phyloP scores from a whole-genome alignment of 495 filamentous ascomycete species.

The Trichoderma orchidacearum region DNA sequence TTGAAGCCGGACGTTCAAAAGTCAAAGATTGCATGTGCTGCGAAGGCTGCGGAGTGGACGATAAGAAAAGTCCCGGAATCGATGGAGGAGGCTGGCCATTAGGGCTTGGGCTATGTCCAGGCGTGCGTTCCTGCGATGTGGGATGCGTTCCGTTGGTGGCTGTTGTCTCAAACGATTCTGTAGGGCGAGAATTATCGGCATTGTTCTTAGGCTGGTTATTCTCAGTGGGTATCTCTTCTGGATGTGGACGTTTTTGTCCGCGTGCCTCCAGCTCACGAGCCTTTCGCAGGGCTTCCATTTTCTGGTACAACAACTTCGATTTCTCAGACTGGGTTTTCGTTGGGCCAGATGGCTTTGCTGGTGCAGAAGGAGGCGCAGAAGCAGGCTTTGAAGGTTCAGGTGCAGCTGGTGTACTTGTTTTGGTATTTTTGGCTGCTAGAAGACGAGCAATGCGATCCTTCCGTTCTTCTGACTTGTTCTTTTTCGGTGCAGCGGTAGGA shows the following conservation, averaged over 20 bases:
- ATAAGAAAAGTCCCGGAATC: slow-evolving; percentile 6
- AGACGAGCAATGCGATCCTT: slow-evolving; percentile 67
- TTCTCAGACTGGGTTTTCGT: slow-evolving; percentile 3
- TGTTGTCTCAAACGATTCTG: neutral
- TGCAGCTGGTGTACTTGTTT: slow-evolving; percentile 16
- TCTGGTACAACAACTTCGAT: slow-evolving; percentile 14
- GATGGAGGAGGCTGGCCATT: neutral
- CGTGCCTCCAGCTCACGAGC: slow-evolving; percentile 9
- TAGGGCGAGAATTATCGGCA: neutral
- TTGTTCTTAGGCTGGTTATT: neutral
- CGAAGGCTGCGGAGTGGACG: slow-evolving; percentile 3
- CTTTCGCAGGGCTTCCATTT: slow-evolving; percentile 17
- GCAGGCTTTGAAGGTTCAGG: slow-evolving; percentile 7
- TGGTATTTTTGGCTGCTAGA: slow-evolving; percentile 41
- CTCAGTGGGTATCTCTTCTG: neutral
- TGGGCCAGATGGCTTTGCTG: neutral
- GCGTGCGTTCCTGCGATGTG: neutral
- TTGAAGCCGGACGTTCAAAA: slow-evolving; percentile 67
- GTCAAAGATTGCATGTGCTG: neutral
- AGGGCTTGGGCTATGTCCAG: neutral
- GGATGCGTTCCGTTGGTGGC: neutral
- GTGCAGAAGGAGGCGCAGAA: slow-evolving; percentile 3
- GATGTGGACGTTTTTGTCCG: slow-evolving; percentile 9
- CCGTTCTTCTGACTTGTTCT: slow-evolving; percentile 43
- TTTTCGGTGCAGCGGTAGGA: neutral